phyloP scores from a whole-genome alignment of 1,284 basidiomycete genomes.

The Boletus mariae region DNA sequence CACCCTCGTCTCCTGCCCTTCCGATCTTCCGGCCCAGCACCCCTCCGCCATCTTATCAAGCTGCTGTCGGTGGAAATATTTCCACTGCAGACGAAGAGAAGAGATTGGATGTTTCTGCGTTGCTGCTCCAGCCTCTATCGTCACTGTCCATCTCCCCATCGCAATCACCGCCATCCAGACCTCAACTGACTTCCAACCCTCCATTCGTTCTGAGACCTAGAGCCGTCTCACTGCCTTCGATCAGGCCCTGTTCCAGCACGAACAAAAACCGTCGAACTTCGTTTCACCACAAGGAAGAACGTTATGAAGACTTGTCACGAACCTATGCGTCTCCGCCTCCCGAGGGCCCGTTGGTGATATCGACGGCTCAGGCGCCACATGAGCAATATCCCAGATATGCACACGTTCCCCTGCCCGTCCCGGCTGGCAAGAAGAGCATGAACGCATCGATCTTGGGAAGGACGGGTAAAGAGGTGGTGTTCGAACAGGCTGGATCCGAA shows the following conservation, averaged over 20 bases:
- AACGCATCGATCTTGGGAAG: constrained; percentile 12
- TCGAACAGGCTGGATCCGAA: constrained; percentile 30
- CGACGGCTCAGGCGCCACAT: constrained; percentile 15
- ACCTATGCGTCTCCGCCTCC: constrained; percentile 31
- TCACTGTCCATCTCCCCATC: constrained; percentile 13
- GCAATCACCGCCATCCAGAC: constrained; percentile 2
- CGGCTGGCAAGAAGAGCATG: constrained; percentile 13
- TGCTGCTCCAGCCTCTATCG: constrained; percentile 30
- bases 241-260: neutral
- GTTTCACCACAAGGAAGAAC: constrained; percentile 10
- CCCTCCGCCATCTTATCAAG: constrained; percentile 26
- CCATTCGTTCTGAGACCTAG: constrained; percentile 24
- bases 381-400: constrained; percentile 29
- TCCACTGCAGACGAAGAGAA: neutral
- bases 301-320: constrained; percentile 29
- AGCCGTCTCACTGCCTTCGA: constrained; percentile 22
- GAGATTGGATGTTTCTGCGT: constrained; percentile 23
- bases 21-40: constrained; percentile 24
- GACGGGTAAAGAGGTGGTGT: constrained; percentile 22
- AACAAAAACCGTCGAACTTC: constrained; percentile 18
- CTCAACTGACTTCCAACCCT: constrained; percentile 8
- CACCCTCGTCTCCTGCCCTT: constrained; percentile 8
- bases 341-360: constrained; percentile 25
- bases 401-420: constrained; percentile 18
- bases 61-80: constrained; percentile 1